Percentiles rank a stretch among this genome's conserved stretches.
These are phyloP conservation scores for Massariosphaeria phaeospora DNA, from an alignment of 495 filamentous ascomycete genomes.

Conservation along the genomic window DNA sequence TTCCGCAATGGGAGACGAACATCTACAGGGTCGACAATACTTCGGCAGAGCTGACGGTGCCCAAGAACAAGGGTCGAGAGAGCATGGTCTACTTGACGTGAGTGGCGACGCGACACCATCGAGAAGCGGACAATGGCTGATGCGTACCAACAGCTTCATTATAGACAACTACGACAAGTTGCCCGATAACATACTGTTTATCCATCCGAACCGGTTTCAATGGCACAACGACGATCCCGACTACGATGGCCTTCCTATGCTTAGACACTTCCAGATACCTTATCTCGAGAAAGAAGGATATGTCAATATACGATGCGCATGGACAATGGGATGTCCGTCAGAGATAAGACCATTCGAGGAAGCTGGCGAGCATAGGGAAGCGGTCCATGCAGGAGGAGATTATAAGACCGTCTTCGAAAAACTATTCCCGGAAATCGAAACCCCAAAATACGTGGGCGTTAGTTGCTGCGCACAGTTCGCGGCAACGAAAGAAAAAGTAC, in stretches of 20 bases:
- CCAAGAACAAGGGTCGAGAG: slow-evolving; percentile 33
- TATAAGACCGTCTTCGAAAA: slow-evolving; percentile 53
- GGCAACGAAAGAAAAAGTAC: slow-evolving; percentile 44
- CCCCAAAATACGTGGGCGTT: slow-evolving; percentile 43
- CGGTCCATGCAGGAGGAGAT: slow-evolving; percentile 46
- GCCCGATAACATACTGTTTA: slow-evolving; percentile 29
- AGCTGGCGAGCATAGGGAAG: slow-evolving; percentile 36
- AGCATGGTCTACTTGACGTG: slow-evolving; percentile 34
- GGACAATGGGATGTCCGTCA: slow-evolving; percentile 56
- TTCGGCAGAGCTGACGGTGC: slow-evolving; percentile 20
- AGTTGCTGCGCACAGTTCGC: slow-evolving; percentile 52
- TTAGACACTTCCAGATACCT: slow-evolving; percentile 51
- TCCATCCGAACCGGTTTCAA: slow-evolving; percentile 30
- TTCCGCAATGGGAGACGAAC: slow-evolving; percentile 30
- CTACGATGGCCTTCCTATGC: slow-evolving; percentile 41
- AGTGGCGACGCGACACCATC: neutral
- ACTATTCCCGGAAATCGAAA: slow-evolving; percentile 46
- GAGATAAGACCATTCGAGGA: slow-evolving; percentile 53
- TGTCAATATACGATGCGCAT: slow-evolving; percentile 62
- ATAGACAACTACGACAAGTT: slow-evolving; percentile 34
- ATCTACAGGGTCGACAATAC: slow-evolving; percentile 32
- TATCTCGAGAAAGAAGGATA: slow-evolving; percentile 56
- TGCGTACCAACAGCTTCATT: slow-evolving; percentile 20
- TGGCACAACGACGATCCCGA: slow-evolving; percentile 36
- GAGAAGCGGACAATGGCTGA: neutral